phyloP scores from a whole-genome alignment of 176 grass and related monocot species.

The Eragrostis curvula region DNA sequence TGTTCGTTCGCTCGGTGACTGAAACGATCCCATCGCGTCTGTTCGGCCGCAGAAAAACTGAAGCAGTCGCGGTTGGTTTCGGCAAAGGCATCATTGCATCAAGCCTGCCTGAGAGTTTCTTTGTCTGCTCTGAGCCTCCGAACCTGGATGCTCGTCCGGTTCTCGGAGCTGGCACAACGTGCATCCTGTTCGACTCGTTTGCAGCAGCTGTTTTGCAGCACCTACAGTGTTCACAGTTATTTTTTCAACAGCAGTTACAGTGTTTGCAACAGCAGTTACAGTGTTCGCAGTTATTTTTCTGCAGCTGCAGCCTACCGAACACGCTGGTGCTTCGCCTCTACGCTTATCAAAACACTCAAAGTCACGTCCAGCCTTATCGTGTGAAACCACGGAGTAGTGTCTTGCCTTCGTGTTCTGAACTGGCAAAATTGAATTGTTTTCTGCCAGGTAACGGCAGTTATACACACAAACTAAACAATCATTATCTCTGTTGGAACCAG shows the following conservation, averaged over 20 bases:
- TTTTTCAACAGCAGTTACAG: too few species aligned
- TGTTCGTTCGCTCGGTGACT: too few species aligned
- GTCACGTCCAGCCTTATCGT: neutral
- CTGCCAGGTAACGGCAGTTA: constrained; percentile 11
- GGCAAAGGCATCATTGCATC: too few species aligned
- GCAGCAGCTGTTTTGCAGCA: neutral
- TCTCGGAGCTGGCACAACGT: neutral
- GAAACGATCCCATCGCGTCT: neutral
- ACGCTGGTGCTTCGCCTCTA: too few species aligned
- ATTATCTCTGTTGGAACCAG: constrained; percentile 11
- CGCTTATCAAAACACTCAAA: too few species aligned
- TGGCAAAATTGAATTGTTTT: neutral
- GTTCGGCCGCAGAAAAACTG: neutral
- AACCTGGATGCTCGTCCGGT: neutral
- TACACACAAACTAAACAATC: neutral
- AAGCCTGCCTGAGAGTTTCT: neutral
- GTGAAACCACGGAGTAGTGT: neutral
- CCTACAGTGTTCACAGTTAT: too few species aligned
- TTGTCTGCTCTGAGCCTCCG: neutral
- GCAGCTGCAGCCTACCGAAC: too few species aligned
- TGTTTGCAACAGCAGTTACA: too few species aligned
- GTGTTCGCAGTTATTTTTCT: too few species aligned
- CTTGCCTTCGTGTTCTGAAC: neutral
- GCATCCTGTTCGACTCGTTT: neutral
- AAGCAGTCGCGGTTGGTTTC: neutral